Evolutionary conservation across 768 basidiomycete genomes (phyloP), one percentile per base, ranked within the genome.

Genomic region (Auriscalpium microsporum): DNA sequence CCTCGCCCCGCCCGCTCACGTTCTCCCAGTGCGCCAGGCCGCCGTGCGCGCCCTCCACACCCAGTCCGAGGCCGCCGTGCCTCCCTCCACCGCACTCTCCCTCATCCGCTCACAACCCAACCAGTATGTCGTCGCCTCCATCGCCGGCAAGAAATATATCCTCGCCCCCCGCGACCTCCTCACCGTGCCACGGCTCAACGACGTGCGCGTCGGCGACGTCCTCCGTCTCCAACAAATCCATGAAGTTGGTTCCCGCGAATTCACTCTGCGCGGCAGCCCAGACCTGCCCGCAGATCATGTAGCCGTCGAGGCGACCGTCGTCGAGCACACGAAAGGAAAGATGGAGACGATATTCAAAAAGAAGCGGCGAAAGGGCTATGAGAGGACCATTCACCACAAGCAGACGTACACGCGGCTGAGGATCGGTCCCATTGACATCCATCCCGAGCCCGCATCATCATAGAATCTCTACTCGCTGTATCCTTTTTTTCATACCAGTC

Each of bases 301-400:
- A 61, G 78, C 78, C 58, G 86, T 94, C 42, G 76, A 87, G 61
- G 86, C 94, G 16, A 96, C 91, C 19, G 93, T 99, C n/a, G 72
- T 98, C 47, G 96, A 99, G 71, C 95, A 99, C 68, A 98, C 96
- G 45, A 97, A 94, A 70, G 90, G 92, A 8, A 79, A 80, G 52
- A 87, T 98, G 89, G 89, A 95, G 72, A 79, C 76, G 63, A 88
- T 90, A 53, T 82, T 94, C 73, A 96, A 97, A 78, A 95, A 94
- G 77, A 99, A 98, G 78, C 76, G 94, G 72, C 85, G 96, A 84
- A 97, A 98, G 77, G 94, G 95, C 10, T 98, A 98, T 73, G 83
- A 89, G 72, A 90, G 91, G 73, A 93, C 90, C 8, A 90, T 97
- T 60, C 80, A 83, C 68, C 87, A 92, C 70, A 98, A 97, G 71